Evolutionary conservation across 108 stramenopile genomes (phyloP).

Genomic region (Cyclostephanos tholiformis): DNA sequence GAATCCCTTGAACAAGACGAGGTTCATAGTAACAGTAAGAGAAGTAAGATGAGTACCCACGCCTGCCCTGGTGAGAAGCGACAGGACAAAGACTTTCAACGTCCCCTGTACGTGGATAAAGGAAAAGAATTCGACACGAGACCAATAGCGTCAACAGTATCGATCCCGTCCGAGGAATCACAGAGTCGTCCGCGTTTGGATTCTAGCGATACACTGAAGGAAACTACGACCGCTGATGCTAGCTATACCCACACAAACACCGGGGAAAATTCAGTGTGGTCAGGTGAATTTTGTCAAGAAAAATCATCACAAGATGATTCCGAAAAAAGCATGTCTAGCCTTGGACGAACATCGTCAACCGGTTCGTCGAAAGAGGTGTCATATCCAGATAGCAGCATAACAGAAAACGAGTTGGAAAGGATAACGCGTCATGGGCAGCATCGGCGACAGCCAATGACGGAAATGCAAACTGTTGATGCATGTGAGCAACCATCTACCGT

Average conservation of each 20-base stretch:
- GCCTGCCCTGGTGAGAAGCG: neutral
- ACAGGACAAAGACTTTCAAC: neutral
- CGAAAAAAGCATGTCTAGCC: neutral
- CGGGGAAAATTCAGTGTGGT: slow-evolving; percentile 18
- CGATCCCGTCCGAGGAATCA: slow-evolving; percentile 26
- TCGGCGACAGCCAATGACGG: slow-evolving; percentile 8
- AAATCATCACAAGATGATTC: slow-evolving; percentile 4
- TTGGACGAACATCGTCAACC: neutral
- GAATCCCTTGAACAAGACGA: neutral
- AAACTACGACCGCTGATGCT: slow-evolving; percentile 9
- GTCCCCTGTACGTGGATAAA: neutral
- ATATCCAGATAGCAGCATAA: slow-evolving; percentile 5
- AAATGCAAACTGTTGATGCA: neutral
- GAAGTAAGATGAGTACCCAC: neutral
- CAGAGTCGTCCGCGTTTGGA: neutral
- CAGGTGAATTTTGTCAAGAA: slow-evolving; percentile 5
- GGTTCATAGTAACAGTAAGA: slow-evolving; percentile 1
- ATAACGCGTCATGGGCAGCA: neutral
- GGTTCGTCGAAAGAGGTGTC: slow-evolving; percentile 20
- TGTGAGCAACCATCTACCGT: slow-evolving; percentile 1
- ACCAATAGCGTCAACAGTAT: neutral
- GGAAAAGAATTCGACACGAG: neutral
- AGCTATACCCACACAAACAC: slow-evolving; percentile 10
- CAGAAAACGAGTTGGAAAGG: slow-evolving; percentile 16
- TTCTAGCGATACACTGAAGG: neutral